Evolutionary conservation across 768 basidiomycete genomes (phyloP), one percentile per base, ranked within the genome.

Genomic region (Pleurotus tuoliensis): DNA sequence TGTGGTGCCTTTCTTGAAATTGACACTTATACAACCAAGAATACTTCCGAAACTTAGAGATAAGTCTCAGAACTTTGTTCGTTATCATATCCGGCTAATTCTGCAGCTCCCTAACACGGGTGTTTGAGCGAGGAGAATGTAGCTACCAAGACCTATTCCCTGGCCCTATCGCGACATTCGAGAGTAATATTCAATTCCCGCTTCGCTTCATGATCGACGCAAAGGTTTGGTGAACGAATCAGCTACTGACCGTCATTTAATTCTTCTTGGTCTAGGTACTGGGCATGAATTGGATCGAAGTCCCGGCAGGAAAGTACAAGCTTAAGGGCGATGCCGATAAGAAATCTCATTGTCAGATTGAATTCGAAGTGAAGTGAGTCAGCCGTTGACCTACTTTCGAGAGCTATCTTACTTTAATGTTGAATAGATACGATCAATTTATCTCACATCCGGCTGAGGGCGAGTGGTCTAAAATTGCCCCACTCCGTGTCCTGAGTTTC

Each of bases 281-380:
- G 48, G 97, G 97, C 7, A 98, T 99, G 97, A 98, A 98, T 67
- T 99, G 97, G 96, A 88, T 99, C 52, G 94, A 98, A 71, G 76
- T 97, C 7, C 89, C 89, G 4, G 84, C 88, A 3, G 91, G 91
- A 2, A 84, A 84, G 62, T 99, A 97, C 66, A 75, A 76, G 11
- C 66, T 95, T 16, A 57, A 86, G n/a, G 66, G 79, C 2, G 76
- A 71, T 9, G 75, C 76, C 43, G 73, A 78, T 38, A 90, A 84
- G 65, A 79, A 79, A 47, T 95, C 95, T 1, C 79, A 81, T 47
- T 98, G 94, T 69, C 97, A 99, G 67, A 80, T 98, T 13, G 96
- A 99, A 69, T 71, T 98, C 46, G 82, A 73, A 25, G 79, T 93
- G 61, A 81, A 79, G 92, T 94, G 63, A 62, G 80, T 67, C 7